Base-by-base conservation (phyloP, 176 grass and related monocot genomes). In the Musa schizocarpa region DNA sequence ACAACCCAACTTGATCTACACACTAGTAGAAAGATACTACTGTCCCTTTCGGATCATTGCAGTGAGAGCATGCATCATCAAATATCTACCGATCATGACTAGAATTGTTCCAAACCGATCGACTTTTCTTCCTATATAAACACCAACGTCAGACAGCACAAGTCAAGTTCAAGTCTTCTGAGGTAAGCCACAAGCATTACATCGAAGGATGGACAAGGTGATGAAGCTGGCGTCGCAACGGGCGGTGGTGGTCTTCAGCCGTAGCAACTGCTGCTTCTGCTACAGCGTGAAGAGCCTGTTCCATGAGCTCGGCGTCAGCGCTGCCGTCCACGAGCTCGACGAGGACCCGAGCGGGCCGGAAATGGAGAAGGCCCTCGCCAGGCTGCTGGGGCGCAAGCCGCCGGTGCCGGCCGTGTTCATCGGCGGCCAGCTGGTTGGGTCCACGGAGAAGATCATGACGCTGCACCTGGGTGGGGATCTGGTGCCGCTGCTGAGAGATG, bases 241-340 rank as follows among this genome's bases (percentile, higher is more conserved):
- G 0, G 82, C 92, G 8, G 86, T 96, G 58, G 92, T 96, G 53
- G 83, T 96, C 59, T 96, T 96, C 84, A 85, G 84, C 84, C 74
- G 27, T 49, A 96, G 84, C 82, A 89, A 88, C 8, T 96, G 92
- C 80, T 86, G 88, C 80, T 89, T 96, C 88, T 92, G 82, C 65
- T 89, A 96, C 86, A 87, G 84, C 11, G 82, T 89, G 75, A 83
- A 72, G 27, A 83, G 86, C 22, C 79, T 85, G 9, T 76, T 89
- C 9, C 50, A 57, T 9, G 76, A 82, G 43, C 82, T 89, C 20
- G 83, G 87, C 2, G 87, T 89, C 16, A 67, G 82, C 80, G 62
- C 82, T 2, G 63, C 20, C 22, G 78, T 88, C 9, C 52, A 82
- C 27, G 86, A 88, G 73, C 79, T 85, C 3, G 86, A 88, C 53